Percentiles rank a stretch among this genome's conserved stretches.
Evolutionary conservation across 2,329 filamentous ascomycete species (phyloP).

Genomic region (Didymella keratinophila): DNA sequence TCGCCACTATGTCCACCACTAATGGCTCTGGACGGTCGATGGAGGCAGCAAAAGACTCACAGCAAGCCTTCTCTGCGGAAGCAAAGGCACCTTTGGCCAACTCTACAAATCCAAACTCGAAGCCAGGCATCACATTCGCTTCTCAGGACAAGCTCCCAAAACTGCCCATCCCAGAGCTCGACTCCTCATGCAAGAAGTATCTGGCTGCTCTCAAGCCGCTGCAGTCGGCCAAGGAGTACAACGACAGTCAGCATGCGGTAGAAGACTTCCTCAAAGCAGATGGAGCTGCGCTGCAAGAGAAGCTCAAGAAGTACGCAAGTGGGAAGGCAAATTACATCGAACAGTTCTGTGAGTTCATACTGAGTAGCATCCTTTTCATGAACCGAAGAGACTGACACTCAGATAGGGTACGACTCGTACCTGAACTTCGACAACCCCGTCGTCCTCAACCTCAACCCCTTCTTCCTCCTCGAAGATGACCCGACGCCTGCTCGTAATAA

Average conservation of each 20-base stretch:
- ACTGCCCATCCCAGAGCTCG: constrained; percentile 89
- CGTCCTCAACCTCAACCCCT: constrained; percentile 95
- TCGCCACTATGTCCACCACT: constrained; percentile 48
- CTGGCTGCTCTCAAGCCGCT: constrained; percentile 80
- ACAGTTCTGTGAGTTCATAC: constrained; percentile 82
- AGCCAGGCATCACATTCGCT: constrained; percentile 84
- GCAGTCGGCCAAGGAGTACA: constrained; percentile 80
- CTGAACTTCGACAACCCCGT: constrained; percentile 98
- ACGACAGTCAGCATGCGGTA: constrained; percentile 80
- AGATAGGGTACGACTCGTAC: constrained; percentile 94
- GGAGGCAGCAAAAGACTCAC: constrained; percentile 63
- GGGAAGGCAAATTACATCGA: constrained; percentile 97
- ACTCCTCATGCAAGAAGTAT: constrained; percentile 79
- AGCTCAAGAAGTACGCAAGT: constrained; percentile 86
- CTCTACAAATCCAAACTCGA: constrained; percentile 62
- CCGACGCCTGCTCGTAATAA: constrained; percentile 96
- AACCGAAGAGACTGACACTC: neutral
- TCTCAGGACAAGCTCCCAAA: constrained; percentile 88
- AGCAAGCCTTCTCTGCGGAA: constrained; percentile 57
- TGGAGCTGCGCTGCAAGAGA: constrained; percentile 85
- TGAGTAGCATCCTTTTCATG: neutral
- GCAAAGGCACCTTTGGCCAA: constrained; percentile 57
- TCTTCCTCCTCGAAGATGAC: constrained; percentile 96
- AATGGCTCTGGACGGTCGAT: constrained; percentile 53
- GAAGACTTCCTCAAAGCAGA: constrained; percentile 83